Evolutionary conservation across 176 grass and related monocot species (phyloP).

Genomic region (Eleusine indica): DNA sequence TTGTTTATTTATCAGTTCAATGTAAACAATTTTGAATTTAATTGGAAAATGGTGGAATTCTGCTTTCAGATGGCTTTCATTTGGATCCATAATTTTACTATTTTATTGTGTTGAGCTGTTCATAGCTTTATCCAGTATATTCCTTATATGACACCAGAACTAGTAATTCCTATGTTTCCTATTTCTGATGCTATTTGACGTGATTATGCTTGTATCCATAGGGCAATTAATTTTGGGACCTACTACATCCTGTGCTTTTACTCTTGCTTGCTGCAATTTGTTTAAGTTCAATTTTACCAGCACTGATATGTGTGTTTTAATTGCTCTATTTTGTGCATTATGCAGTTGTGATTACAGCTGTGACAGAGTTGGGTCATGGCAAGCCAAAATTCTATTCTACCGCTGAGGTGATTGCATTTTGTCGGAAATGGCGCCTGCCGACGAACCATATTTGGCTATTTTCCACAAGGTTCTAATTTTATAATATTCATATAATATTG

Average conservation of each 20-base stretch:
- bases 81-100: background rate
- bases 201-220: background rate
- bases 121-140: background rate
- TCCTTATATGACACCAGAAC: background rate
- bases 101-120: background rate
- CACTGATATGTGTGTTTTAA: conserved; percentile 30
- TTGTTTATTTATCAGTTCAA: background rate
- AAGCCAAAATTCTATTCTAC: conserved; percentile 98
- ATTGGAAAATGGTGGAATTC: background rate
- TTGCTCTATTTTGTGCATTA: conserved; percentile 27
- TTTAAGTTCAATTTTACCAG: background rate
- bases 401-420: conserved; percentile 88
- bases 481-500: conserved; percentile 25
- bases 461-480: conserved; percentile 77
- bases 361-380: conserved; percentile 75
- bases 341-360: conserved; percentile 86
- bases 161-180: background rate
- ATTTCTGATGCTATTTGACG: background rate
- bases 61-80: conserved; percentile 7
- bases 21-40: background rate
- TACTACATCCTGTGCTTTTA: background rate
- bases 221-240: background rate
- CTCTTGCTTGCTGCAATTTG: background rate
- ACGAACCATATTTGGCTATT: conserved; percentile 97
- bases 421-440: conserved; percentile 86